phyloP scores from a whole-genome alignment of 1,284 basidiomycete species.

The Sparassis latifolia region DNA sequence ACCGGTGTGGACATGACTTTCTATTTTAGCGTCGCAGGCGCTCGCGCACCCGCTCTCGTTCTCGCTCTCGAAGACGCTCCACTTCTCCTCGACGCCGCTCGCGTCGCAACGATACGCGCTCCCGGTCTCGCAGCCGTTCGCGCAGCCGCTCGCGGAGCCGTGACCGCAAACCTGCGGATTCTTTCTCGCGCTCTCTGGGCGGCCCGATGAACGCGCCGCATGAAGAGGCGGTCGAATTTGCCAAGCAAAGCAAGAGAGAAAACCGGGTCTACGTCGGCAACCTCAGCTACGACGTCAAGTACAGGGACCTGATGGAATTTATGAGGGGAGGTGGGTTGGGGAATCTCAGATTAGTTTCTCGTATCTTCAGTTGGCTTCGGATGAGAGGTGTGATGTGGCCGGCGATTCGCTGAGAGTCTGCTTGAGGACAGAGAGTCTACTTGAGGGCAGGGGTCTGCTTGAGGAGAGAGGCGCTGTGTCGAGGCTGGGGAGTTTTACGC shows the following conservation, averaged over 20 bases:
- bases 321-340: constrained; percentile 98
- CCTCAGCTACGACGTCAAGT: constrained; percentile 95
- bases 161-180: constrained; percentile 53
- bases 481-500: constrained; percentile 3
- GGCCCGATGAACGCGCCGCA: constrained; percentile 89
- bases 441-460: background rate
- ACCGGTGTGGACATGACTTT: constrained; percentile 8
- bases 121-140: constrained; percentile 51
- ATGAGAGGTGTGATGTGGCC: constrained; percentile 6
- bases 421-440: constrained; percentile 7
- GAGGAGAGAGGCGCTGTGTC: too few relatives aligned
- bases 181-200: constrained; percentile 74
- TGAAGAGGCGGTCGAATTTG: constrained; percentile 85
- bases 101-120: constrained; percentile 49
- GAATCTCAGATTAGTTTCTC: constrained; percentile 50
- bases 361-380: constrained; percentile 11
- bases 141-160: constrained; percentile 56
- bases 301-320: constrained; percentile 96
- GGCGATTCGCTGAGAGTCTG: constrained; percentile 6
- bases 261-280: constrained; percentile 98
- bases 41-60: constrained; percentile 50
- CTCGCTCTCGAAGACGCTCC: constrained; percentile 63
- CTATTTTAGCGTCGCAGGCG: constrained; percentile 37
- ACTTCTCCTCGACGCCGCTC: constrained; percentile 56
- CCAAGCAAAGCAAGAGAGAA: constrained; percentile 93